A percentile compares a stretch with the other conserved stretches of the same genome.
phyloP scores from a whole-genome alignment of 176 grass and related monocot species.

The Alopecurus myosuroides region DNA sequence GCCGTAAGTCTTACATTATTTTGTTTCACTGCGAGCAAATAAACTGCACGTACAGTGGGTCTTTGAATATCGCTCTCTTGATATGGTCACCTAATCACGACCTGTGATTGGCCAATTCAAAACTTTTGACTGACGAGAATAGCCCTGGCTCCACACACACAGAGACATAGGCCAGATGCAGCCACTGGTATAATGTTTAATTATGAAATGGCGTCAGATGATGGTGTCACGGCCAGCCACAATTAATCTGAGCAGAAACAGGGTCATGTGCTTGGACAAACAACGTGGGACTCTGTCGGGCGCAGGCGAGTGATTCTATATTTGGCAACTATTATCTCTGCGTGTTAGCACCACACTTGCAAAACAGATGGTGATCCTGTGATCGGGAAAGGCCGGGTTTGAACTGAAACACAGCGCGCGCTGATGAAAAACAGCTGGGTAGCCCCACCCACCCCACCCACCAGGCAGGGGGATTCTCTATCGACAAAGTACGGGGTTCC shows the following conservation, averaged over 20 bases:
- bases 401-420: constrained; percentile 14
- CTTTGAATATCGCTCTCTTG: neutral
- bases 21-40: neutral
- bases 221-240: constrained; percentile 27
- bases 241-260: constrained; percentile 19
- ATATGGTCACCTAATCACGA: neutral
- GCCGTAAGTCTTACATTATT: neutral
- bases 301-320: constrained; percentile 42
- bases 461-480: constrained; percentile 40
- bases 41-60: neutral
- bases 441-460: constrained; percentile 24
- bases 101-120: neutral
- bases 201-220: constrained; percentile 27
- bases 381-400: constrained; percentile 30
- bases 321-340: constrained; percentile 62
- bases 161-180: neutral
- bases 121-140: constrained; percentile 1
- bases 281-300: constrained; percentile 42
- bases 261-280: constrained; percentile 30
- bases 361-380: constrained; percentile 30
- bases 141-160: constrained; percentile 20
- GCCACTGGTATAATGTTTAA: constrained; percentile 20
- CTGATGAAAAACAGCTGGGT: constrained; percentile 20
- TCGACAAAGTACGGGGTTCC: constrained; percentile 53
- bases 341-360: constrained; percentile 36